Evolutionary conservation across 306 rosid species (phyloP).

Genomic region (Castanea mollissima): DNA sequence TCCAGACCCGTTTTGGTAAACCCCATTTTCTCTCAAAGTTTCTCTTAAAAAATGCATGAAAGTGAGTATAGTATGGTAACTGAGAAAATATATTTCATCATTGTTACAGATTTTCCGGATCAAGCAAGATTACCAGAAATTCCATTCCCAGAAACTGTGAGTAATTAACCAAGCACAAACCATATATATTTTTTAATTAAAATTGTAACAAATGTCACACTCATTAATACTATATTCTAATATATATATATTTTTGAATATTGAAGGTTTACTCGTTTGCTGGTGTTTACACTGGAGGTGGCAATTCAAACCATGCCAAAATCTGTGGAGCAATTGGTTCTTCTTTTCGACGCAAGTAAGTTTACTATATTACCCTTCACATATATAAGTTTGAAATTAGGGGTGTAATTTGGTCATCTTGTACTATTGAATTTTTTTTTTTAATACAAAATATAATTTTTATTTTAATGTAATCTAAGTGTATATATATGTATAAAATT

Average conservation of each 20-base stretch:
- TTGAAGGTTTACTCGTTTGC: constrained; percentile 74
- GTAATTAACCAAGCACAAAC: constrained; percentile 27
- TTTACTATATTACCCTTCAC: neutral
- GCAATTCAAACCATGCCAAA: constrained; percentile 86
- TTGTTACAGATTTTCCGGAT: constrained; percentile 73
- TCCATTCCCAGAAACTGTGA: constrained; percentile 92
- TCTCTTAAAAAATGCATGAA: neutral
- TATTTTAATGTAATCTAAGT: too few relatives aligned
- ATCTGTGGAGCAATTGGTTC: constrained; percentile 71
- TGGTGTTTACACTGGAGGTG: constrained; percentile 91
- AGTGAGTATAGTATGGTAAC: neutral
- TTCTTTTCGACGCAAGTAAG: constrained; percentile 97
- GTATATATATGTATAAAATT: too few relatives aligned
- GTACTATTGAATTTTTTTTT: neutral
- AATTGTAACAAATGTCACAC: neutral
- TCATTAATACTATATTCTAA: neutral
- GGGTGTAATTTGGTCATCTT: neutral
- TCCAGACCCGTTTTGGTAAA: constrained; percentile 85
- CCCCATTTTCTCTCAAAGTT: neutral
- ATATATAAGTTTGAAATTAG: neutral
- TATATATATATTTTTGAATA: neutral
- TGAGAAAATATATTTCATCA: neutral
- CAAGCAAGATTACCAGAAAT: constrained; percentile 88
- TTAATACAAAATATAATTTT: too few relatives aligned
- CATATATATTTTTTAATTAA: neutral